A percentile compares a stretch with the other conserved stretches of the same genome.
Evolutionary conservation across 176 grass and related monocot genomes (phyloP).

Genomic region (Chloris gayana): DNA sequence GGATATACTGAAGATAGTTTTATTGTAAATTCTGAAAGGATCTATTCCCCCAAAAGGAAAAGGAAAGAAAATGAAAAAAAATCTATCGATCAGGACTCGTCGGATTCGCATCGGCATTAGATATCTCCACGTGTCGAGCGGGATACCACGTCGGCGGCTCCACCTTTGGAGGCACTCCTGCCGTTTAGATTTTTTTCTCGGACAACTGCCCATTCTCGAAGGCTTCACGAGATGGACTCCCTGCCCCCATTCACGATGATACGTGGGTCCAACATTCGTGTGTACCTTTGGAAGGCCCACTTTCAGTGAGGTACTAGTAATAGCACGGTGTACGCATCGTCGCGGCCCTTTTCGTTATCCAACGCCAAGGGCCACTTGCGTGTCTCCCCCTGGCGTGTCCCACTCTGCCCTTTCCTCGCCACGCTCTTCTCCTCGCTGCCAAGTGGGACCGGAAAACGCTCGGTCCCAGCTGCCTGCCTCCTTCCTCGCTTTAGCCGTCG

Average conservation of each 20-base stretch:
- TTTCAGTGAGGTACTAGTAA: background rate
- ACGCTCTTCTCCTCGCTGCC: background rate
- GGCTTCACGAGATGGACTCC: too few species aligned
- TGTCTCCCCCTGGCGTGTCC: background rate
- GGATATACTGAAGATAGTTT: too few species aligned
- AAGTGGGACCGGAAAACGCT: background rate
- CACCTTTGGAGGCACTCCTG: background rate
- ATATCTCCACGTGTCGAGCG: background rate
- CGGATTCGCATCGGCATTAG: background rate
- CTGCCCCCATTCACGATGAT: background rate
- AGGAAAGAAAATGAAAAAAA: too few species aligned
- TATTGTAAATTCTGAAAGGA: too few species aligned
- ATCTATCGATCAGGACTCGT: background rate
- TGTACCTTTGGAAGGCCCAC: background rate
- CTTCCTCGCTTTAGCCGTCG: background rate
- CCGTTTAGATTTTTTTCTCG: background rate
- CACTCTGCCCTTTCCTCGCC: background rate
- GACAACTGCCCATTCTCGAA: background rate
- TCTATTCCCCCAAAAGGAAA: too few species aligned
- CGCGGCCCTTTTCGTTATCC: constrained; percentile 14
- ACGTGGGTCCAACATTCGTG: rapidly evolving
- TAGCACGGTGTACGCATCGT: background rate
- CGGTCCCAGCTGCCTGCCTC: background rate
- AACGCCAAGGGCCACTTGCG: background rate
- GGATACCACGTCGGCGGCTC: constrained; percentile 1